Evolutionary conservation across 306 rosid genomes (phyloP).

Genomic region (Acacia crassicarpa): DNA sequence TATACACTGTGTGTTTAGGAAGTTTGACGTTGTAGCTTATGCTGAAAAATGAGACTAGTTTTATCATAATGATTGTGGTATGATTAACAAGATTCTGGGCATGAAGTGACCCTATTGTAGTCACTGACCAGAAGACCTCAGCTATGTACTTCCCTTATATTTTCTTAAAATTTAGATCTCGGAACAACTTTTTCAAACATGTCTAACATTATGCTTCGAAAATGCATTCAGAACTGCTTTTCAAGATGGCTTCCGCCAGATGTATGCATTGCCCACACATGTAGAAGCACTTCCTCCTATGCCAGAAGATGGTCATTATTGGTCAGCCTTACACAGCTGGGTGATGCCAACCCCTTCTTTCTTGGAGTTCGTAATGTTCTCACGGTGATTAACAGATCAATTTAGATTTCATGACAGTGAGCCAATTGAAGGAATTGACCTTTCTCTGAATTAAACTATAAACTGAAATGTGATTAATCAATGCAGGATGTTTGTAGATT

Average conservation of each 20-base stretch:
- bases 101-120: conserved; percentile 8
- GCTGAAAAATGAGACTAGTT: conserved; percentile 16
- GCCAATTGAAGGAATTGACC: not conserved
- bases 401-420: conserved; percentile 16
- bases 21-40: not conserved
- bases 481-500: conserved; percentile 91
- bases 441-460: conserved; percentile 25
- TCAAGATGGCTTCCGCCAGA: conserved; percentile 68
- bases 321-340: conserved; percentile 97
- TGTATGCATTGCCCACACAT: conserved; percentile 67
- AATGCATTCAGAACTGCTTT: conserved; percentile 70
- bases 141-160: not conserved
- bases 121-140: not conserved
- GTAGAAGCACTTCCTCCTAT: conserved; percentile 88
- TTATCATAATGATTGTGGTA: conserved; percentile 24
- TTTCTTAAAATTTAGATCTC: not conserved
- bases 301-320: conserved; percentile 91
- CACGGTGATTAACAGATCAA: conserved; percentile 55
- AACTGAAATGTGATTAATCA: conserved; percentile 32
- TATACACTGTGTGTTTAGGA: not conserved
- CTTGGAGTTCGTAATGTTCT: conserved; percentile 87
- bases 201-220: conserved; percentile 25
- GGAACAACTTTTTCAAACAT: conserved; percentile 10
- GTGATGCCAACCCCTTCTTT: conserved; percentile 98
- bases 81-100: conserved; percentile 6